Conservation (phyloP, 345 rosid species). For the Fremontodendron californicum region DNA sequence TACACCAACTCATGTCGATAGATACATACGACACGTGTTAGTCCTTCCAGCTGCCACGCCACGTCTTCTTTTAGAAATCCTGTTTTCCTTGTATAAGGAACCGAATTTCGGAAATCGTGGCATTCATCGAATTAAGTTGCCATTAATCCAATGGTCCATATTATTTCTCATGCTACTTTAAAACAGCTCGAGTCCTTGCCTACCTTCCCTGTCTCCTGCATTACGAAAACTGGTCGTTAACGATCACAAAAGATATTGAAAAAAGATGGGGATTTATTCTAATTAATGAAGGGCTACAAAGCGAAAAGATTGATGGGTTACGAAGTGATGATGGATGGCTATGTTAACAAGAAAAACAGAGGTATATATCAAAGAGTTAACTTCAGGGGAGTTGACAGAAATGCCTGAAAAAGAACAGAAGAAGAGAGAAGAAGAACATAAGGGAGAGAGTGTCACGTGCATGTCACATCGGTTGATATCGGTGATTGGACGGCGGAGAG, state of each 20-base stretch:
- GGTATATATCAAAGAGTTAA: background rate
- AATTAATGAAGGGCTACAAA: background rate
- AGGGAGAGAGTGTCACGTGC: background rate
- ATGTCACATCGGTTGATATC: conserved; percentile 43
- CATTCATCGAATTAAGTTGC: background rate
- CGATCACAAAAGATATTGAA: background rate
- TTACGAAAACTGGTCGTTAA: background rate
- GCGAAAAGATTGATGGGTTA: background rate
- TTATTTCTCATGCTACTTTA: background rate
- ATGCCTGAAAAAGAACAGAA: background rate
- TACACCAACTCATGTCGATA: background rate
- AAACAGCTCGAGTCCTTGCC: background rate
- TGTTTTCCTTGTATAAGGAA: background rate
- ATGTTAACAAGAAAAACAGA: background rate
- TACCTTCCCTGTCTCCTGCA: background rate
- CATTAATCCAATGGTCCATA: background rate
- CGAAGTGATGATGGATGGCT: background rate
- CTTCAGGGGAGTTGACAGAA: background rate
- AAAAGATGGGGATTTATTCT: no score
- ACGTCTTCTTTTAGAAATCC: background rate
- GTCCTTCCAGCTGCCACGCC: background rate
- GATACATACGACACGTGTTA: background rate
- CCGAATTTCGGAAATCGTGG: background rate
- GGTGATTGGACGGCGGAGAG: conserved; percentile 53
- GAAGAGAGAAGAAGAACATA: background rate